Conservation (phyloP, 495 filamentous ascomycete species). For the Lophiostoma macrostomum region DNA sequence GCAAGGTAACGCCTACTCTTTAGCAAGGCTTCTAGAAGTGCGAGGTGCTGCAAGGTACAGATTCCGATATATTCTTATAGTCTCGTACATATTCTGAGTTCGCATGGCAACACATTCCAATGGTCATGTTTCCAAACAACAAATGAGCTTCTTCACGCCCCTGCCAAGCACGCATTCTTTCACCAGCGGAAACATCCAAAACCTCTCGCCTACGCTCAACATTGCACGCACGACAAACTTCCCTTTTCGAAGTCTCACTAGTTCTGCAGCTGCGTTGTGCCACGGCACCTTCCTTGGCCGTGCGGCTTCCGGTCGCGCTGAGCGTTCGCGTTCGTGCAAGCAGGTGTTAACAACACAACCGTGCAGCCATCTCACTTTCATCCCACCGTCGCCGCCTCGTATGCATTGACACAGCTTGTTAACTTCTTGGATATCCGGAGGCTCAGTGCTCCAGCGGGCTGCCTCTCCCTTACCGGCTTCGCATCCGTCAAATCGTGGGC, state of each 20-base stretch:
- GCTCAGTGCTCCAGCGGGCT: background rate
- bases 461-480: conserved; percentile 15
- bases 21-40: too few species aligned
- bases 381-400: conserved; percentile 6
- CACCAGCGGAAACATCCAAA: conserved; percentile 1
- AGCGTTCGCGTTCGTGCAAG: background rate
- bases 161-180: too few species aligned
- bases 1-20: too few species aligned
- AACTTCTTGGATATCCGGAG: conserved; percentile 15
- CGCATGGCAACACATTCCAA: conserved; percentile 13
- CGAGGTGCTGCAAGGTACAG: too few species aligned
- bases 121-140: background rate
- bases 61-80: too few species aligned
- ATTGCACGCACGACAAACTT: background rate
- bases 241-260: too few species aligned
- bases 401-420: conserved; percentile 24
- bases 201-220: background rate
- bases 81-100: conserved; percentile 3
- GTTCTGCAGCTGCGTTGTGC: too few species aligned
- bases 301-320: background rate
- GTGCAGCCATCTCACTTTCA: background rate
- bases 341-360: background rate
- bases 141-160: conserved; percentile 13
- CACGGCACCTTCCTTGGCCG: too few species aligned
- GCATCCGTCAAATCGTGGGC: conserved; percentile 16